A percentile compares a stretch with the other conserved stretches of the same genome.
These are phyloP conservation scores for Dactylorhiza incarnata DNA, from an alignment of 106 monocot species.

Conservation along the genomic window DNA sequence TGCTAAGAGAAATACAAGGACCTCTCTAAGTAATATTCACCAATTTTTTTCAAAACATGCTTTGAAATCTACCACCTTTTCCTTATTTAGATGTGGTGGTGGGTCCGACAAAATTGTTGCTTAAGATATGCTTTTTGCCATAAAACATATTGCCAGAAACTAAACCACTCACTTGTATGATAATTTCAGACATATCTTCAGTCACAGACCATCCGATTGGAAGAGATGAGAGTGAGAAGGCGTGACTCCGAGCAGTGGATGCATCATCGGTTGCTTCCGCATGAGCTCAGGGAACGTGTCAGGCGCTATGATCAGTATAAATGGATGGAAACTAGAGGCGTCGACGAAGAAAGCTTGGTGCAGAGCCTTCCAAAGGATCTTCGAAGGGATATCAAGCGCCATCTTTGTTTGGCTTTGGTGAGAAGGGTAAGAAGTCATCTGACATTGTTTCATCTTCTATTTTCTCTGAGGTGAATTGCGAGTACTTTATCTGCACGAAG, in stretches of 20 bases:
- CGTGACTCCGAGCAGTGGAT: conserved; percentile 99
- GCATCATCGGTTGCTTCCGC: conserved; percentile 85
- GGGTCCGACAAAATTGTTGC: background rate
- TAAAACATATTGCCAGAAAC: background rate
- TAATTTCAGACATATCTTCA: conserved; percentile 81
- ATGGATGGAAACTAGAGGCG: conserved; percentile 90
- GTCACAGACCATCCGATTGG: conserved; percentile 62
- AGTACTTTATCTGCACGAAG: too few species aligned
- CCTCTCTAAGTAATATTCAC: too few species aligned
- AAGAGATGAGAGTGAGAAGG: conserved; percentile 89
- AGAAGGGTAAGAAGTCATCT: conserved; percentile 35
- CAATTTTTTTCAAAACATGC: background rate
- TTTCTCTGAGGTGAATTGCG: too few species aligned
- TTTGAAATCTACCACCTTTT: background rate
- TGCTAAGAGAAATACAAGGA: too few species aligned
- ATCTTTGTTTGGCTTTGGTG: conserved; percentile 62
- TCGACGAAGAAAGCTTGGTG: conserved; percentile 75
- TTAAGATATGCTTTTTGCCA: background rate
- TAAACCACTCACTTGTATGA: background rate
- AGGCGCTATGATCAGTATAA: conserved; percentile 89
- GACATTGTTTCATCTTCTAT: background rate
- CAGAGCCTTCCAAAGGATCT: conserved; percentile 73
- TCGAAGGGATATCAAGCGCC: conserved; percentile 70
- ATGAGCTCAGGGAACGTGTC: conserved; percentile 75
- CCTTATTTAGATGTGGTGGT: background rate